These are phyloP conservation scores for Saturnispora quitensis DNA, from an alignment of 805 yeast species.

Conservation along the genomic window DNA sequence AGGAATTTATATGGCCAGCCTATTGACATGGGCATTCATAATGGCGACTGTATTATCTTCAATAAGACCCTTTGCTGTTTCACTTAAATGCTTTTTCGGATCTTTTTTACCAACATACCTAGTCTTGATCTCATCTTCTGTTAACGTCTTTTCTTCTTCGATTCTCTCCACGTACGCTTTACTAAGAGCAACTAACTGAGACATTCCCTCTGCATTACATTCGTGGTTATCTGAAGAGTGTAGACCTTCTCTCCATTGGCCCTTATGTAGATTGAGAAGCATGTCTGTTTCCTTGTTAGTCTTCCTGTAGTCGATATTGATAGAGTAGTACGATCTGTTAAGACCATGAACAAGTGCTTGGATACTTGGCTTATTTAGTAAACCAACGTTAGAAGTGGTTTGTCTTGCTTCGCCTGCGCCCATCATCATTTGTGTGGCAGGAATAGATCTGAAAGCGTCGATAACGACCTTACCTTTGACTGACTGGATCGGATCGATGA, in stretches of 20 bases:
- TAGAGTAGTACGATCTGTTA: conserved; percentile 92
- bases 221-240: conserved; percentile 76
- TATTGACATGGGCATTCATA: conserved; percentile 81
- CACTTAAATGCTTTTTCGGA: conserved; percentile 93
- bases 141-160: conserved; percentile 81
- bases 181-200: conserved; percentile 81
- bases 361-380: conserved; percentile 89
- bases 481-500: conserved; percentile 95
- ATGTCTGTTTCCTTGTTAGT: conserved; percentile 87
- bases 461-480: conserved; percentile 98
- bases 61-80: conserved; percentile 74
- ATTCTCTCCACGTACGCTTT: conserved; percentile 83
- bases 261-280: conserved; percentile 89
- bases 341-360: conserved; percentile 96
- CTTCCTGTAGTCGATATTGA: conserved; percentile 90
- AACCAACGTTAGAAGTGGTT: conserved; percentile 91
- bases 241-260: conserved; percentile 91
- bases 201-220: conserved; percentile 63
- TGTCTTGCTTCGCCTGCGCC: conserved; percentile 98
- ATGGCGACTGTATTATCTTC: conserved; percentile 88
- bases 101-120: conserved; percentile 98
- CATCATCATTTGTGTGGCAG: conserved; percentile 79
- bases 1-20: conserved; percentile 63
- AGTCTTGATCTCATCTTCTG: conserved; percentile 83
- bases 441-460: conserved; percentile 94